phyloP scores from a whole-genome alignment of 148 eudicot species.

The Tetragonia tetragonoides region DNA sequence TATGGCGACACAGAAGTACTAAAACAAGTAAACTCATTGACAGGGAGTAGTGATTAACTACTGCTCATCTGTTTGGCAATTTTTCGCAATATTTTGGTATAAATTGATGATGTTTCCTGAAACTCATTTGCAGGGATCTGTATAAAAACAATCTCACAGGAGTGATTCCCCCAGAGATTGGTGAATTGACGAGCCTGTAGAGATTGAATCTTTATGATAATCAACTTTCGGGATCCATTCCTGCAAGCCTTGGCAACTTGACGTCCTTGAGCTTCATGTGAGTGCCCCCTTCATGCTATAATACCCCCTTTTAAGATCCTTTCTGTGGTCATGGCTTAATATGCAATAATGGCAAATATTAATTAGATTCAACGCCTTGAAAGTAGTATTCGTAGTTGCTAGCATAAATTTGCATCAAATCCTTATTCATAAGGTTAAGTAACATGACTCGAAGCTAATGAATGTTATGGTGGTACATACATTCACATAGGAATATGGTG shows the following conservation, averaged over 20 bases:
- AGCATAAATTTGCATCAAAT: neutral
- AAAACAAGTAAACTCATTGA: too few relatives aligned
- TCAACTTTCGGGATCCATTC: conserved; percentile 27
- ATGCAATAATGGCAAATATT: too few relatives aligned
- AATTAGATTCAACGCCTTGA: neutral
- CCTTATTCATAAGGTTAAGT: too few relatives aligned
- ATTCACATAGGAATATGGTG: too few relatives aligned
- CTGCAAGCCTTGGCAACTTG: conserved; percentile 33
- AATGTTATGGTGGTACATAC: neutral
- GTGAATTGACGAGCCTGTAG: conserved; percentile 18
- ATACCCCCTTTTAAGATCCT: neutral
- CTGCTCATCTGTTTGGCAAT: neutral
- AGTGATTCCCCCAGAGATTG: conserved; percentile 30
- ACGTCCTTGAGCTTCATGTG: conserved; percentile 22
- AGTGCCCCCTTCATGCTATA: neutral
- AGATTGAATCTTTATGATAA: conserved; percentile 31
- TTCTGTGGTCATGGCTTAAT: too few relatives aligned
- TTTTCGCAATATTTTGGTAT: neutral
- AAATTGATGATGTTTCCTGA: neutral
- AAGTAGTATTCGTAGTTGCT: too few relatives aligned
- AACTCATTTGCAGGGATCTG: conserved; percentile 22
- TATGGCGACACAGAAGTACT: too few relatives aligned
- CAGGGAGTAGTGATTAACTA: neutral
- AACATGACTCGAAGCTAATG: too few relatives aligned
- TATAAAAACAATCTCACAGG: conserved; percentile 30